Base-by-base conservation (phyloP, 2,329 filamentous ascomycete genomes). In the Alternaria alternata region DNA sequence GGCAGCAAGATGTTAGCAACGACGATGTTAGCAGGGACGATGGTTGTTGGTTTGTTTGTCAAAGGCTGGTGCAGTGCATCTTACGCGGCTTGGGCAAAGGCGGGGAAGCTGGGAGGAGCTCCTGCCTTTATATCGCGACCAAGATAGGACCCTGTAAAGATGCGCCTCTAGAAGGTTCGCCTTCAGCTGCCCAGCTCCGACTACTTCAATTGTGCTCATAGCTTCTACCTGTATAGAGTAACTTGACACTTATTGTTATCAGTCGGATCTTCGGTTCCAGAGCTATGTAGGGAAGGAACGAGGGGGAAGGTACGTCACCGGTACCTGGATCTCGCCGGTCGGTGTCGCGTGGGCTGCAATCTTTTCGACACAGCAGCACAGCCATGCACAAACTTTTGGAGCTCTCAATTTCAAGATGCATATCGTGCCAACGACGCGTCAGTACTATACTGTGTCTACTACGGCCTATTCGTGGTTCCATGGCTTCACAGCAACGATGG, bases 41-140 rank as follows among this genome's bases (percentile, higher is more conserved):
- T 56, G 46, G 18, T 41, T 16, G 63, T 62, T 67, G 64, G 62
- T 62, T 51, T 26, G 63, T 62, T 51, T 32, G 61, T 60, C 61
- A 64, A 55, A 61, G 59, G 56, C 59, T 59, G 61, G 61, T 56
- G 54, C 59, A 59, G 49, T 62, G 64, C 58, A 24, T 43, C 36
- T 54, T 32, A 62, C 49, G 51, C 55, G 59, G 54, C 56, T 60
- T 47, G 58, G 51, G 54, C 56, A 61, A 62, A 64, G 59, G 65
- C 65, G 63, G 63, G 65, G 63, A 61, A 57, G 56, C 53, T 54
- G 48, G 51, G 53, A 56, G 41, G 41, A 57, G 61, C 63, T 62
- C 36, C 62, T 53, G 43, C 42, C 43, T 66, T 64, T 66, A 68
- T 62, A 62, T 53, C 48, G 43, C 48, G 32, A 8, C 56, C 30